Percentiles rank a stretch among this genome's conserved stretches.
Evolutionary conservation across 1,284 basidiomycete genomes (phyloP).

Genomic region (Ceratobasidium sp.): DNA sequence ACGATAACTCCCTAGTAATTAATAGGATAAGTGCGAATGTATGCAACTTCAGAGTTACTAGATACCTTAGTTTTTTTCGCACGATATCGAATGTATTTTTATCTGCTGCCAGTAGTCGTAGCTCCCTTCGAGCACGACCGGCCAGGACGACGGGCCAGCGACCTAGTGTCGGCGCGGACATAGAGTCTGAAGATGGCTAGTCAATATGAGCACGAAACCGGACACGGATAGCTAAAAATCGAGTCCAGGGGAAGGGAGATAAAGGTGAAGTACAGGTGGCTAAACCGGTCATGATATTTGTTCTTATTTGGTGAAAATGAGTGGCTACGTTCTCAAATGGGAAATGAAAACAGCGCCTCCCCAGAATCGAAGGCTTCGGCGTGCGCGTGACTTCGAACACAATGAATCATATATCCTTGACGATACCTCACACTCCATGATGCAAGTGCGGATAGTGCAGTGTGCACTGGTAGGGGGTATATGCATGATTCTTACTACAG

Average conservation of each 20-base stretch:
- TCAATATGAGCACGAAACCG: no score
- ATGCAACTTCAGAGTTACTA: background rate
- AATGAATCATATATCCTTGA: no score
- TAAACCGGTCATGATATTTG: background rate
- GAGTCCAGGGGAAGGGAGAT: no score
- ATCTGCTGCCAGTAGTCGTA: constrained; percentile 1
- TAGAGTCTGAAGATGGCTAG: background rate
- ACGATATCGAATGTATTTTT: constrained; percentile 16
- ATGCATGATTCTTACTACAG: no score
- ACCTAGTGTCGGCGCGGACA: constrained; percentile 4
- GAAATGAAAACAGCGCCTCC: no score
- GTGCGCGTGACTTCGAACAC: no score
- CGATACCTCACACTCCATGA: no score
- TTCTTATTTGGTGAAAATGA: background rate
- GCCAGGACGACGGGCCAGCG: constrained; percentile 29
- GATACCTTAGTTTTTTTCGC: constrained; percentile 22
- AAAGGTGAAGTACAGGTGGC: background rate
- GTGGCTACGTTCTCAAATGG: background rate
- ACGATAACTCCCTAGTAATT: constrained; percentile 16
- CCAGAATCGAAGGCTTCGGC: no score
- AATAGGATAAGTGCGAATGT: background rate
- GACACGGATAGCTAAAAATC: no score
- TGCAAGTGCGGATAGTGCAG: no score
- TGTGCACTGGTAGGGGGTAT: no score
- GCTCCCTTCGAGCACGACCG: constrained; percentile 7